Evolutionary conservation across 345 rosid genomes (phyloP).

Genomic region (Populus davidiana): DNA sequence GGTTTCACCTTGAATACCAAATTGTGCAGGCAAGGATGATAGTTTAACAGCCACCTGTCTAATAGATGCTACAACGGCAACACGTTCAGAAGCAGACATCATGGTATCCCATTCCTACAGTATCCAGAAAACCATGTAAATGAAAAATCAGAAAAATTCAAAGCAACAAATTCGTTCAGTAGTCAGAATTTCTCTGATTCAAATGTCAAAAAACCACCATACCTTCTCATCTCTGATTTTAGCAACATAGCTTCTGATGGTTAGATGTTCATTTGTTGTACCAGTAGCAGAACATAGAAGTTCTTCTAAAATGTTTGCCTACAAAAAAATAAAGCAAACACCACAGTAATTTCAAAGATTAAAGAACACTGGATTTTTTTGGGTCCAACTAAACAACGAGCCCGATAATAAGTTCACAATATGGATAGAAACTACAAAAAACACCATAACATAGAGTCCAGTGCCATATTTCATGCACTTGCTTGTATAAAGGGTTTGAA

Average conservation of each 20-base stretch:
- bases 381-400: background rate
- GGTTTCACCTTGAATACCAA: slow-evolving; percentile 73
- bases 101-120: slow-evolving; percentile 70
- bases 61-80: slow-evolving; percentile 66
- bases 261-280: slow-evolving; percentile 45
- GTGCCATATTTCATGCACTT: no score
- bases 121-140: slow-evolving; percentile 21
- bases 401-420: background rate
- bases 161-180: background rate
- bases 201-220: slow-evolving; percentile 8
- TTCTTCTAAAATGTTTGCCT: slow-evolving; percentile 88
- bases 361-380: background rate
- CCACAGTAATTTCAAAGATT: slow-evolving; percentile 9
- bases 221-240: slow-evolving; percentile 80
- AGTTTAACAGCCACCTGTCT: slow-evolving; percentile 56
- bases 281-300: slow-evolving; percentile 50
- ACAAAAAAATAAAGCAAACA: slow-evolving; percentile 16
- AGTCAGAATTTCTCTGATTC: background rate
- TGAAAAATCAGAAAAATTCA: background rate
- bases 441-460: background rate
- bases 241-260: slow-evolving; percentile 55
- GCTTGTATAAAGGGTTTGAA: no score
- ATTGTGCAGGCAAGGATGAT: slow-evolving; percentile 58
- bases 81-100: slow-evolving; percentile 72
- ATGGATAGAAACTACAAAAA: background rate